Conservation (phyloP, 2,329 filamentous ascomycete species). For the Alternaria dauci region DNA sequence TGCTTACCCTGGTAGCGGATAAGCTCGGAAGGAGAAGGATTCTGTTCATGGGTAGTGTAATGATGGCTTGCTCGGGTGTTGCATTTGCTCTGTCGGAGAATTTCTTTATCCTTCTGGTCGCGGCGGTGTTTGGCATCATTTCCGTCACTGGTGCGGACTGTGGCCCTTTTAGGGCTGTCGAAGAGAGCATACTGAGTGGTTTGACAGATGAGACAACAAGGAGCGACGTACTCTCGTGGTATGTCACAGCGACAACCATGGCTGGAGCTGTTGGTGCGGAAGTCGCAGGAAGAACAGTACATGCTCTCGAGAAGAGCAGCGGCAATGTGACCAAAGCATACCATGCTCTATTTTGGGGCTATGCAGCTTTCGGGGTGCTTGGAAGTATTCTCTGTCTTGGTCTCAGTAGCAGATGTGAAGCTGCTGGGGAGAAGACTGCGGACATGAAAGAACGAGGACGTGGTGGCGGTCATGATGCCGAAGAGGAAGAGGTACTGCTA, state of each 20-base stretch:
- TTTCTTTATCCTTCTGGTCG: constrained; percentile 50
- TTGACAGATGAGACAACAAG: constrained; percentile 47
- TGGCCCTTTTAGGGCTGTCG: constrained; percentile 48
- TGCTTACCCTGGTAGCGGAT: constrained; percentile 52
- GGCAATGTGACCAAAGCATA: constrained; percentile 51
- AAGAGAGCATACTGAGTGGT: constrained; percentile 49
- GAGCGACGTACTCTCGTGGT: constrained; percentile 52
- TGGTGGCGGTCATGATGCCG: constrained; percentile 24
- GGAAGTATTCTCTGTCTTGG: constrained; percentile 51
- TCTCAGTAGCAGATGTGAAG: constrained; percentile 54
- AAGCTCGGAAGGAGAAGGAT: constrained; percentile 47
- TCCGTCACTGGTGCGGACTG: constrained; percentile 48
- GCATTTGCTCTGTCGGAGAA: constrained; percentile 48
- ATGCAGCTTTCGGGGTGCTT: constrained; percentile 53
- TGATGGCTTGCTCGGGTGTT: constrained; percentile 50
- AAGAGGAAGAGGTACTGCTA: constrained; percentile 48
- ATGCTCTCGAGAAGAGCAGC: constrained; percentile 50
- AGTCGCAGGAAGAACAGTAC: constrained; percentile 52
- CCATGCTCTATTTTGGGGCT: constrained; percentile 54
- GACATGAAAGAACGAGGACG: constrained; percentile 37
- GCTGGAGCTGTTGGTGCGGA: constrained; percentile 47
- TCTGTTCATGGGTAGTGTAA: constrained; percentile 45
- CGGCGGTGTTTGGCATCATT: constrained; percentile 52
- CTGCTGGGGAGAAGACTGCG: constrained; percentile 38
- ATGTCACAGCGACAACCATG: constrained; percentile 49